phyloP scores from a whole-genome alignment of 2,329 filamentous ascomycete genomes.

The Cladophialophora immunda region DNA sequence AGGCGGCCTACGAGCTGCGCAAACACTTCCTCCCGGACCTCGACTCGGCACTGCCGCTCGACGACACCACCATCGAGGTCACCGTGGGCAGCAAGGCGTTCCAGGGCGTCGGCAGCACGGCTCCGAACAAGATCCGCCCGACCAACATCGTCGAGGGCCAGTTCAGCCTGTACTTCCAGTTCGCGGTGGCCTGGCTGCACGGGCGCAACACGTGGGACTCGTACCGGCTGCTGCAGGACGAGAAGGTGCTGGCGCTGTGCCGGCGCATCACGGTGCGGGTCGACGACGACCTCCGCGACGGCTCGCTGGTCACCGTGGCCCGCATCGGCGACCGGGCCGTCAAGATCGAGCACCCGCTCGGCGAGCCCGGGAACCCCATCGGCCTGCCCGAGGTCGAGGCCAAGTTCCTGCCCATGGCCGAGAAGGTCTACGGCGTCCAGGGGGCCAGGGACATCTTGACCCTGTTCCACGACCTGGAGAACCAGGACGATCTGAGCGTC shows the following conservation, averaged over 20 bases:
- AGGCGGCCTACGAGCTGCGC: slow-evolving; percentile 23
- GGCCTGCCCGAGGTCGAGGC: not conserved
- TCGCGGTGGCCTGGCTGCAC: slow-evolving; percentile 37
- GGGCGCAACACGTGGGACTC: slow-evolving; percentile 15
- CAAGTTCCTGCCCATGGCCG: slow-evolving; percentile 12
- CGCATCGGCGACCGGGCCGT: not conserved
- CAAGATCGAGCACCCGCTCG: slow-evolving; percentile 10
- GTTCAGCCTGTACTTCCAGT: slow-evolving; percentile 47
- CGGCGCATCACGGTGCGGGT: not conserved
- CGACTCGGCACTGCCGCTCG: not conserved
- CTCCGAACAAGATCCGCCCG: slow-evolving; percentile 47
- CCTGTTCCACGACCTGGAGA: slow-evolving; percentile 2
- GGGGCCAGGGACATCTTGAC: not conserved
- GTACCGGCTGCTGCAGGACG: slow-evolving; percentile 1
- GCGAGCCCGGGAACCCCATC: slow-evolving; percentile 17
- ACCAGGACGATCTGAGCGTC: not conserved
- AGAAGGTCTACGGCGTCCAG: slow-evolving; percentile 11
- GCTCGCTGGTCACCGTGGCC: not conserved
- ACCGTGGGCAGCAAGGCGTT: slow-evolving; percentile 6
- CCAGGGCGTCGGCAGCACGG: slow-evolving; percentile 44
- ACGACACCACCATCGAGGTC: slow-evolving; percentile 7
- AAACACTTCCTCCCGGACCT: not conserved
- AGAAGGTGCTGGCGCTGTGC: slow-evolving; percentile 4
- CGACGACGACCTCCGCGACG: slow-evolving; percentile 11
- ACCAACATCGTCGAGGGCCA: slow-evolving; percentile 47